Base-by-base conservation (phyloP, 768 basidiomycete species). In the Tricholoma saponaceum region DNA sequence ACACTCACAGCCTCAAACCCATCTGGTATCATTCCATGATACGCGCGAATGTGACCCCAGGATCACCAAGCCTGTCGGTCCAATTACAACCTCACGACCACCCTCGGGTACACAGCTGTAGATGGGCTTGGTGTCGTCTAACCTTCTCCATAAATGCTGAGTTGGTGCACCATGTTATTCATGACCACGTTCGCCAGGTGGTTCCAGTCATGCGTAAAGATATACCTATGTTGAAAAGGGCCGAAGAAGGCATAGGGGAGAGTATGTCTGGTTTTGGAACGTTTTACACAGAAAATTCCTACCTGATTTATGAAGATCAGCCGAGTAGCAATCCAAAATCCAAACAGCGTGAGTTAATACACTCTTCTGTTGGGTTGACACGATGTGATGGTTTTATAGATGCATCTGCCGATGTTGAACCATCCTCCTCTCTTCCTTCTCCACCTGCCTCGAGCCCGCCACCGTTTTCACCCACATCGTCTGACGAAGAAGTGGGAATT, bases 71-170 rank as follows among this genome's bases (percentile, higher is more conserved):
- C 13, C 41, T 49, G n/a, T 47, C 52, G 4, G 26, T 28, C 16
- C 47, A 30, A 10, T 9, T 43, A n/a, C 64, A 58, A 33, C 50
- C 51, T 22, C 64, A 60, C 52, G 41, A 41, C 20, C 28, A 41
- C 10, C 44, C 62, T 26, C 60, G 60, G 26, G 58, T 69, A 6
- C 59, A 75, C 58, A 62, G 70, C 12, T 85, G 84, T 67, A 72
- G 70, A 54, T 85, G 84, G 84, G 72, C 72, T 5, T 81, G 81
- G 79, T 86, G 84, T 53, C 71, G 79, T 2, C 66, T 66, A 9
- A 70, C 70, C 2, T 85, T 79, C 55, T 46, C 64, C 9, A 72
- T 62, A 25, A 67, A 70, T n/a, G 59, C 66, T 2, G 74, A 74
- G 14, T 75, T 85, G 25, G 64, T 70, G 2, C 60, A 70, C 6